These are phyloP conservation scores for Cutaneotrichosporon cyanovorans DNA, from an alignment of 1,284 basidiomycete genomes.

Conservation along the genomic window DNA sequence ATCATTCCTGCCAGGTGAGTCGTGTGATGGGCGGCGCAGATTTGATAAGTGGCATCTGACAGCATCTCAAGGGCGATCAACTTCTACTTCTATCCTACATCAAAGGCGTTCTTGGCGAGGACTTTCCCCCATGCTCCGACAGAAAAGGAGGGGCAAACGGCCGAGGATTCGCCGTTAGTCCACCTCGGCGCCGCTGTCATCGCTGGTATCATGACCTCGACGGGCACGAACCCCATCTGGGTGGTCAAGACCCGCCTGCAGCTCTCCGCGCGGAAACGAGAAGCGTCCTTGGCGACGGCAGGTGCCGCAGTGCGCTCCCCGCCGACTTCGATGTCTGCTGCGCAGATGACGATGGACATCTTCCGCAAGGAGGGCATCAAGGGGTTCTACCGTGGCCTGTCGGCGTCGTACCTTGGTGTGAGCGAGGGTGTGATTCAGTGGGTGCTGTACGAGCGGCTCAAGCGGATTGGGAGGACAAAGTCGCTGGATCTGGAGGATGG, in stretches of 20 bases:
- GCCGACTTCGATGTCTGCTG: constrained; percentile 23
- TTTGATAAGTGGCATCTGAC: background rate
- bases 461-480: constrained; percentile 28
- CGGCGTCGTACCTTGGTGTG: constrained; percentile 90
- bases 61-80: constrained; percentile 61
- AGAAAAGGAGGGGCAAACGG: constrained; percentile 53
- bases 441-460: constrained; percentile 75
- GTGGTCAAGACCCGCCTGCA: constrained; percentile 94
- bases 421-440: constrained; percentile 97
- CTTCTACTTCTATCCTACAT: constrained; percentile 97
- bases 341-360: constrained; percentile 65
- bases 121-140: constrained; percentile 51
- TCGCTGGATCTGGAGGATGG: constrained; percentile 13
- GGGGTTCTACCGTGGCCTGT: constrained; percentile 92
- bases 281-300: constrained; percentile 11
- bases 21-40: background rate
- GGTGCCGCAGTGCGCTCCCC: constrained; percentile 7
- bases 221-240: constrained; percentile 98
- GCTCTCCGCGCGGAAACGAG: constrained; percentile 42
- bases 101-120: constrained; percentile 81
- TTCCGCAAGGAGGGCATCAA: constrained; percentile 70
- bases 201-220: constrained; percentile 73
- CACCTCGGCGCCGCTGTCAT: constrained; percentile 79
- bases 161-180: constrained; percentile 73
- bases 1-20: constrained; percentile 78